These are phyloP conservation scores for Fomitopsis serialis DNA, from an alignment of 768 basidiomycete species.

Conservation along the genomic window DNA sequence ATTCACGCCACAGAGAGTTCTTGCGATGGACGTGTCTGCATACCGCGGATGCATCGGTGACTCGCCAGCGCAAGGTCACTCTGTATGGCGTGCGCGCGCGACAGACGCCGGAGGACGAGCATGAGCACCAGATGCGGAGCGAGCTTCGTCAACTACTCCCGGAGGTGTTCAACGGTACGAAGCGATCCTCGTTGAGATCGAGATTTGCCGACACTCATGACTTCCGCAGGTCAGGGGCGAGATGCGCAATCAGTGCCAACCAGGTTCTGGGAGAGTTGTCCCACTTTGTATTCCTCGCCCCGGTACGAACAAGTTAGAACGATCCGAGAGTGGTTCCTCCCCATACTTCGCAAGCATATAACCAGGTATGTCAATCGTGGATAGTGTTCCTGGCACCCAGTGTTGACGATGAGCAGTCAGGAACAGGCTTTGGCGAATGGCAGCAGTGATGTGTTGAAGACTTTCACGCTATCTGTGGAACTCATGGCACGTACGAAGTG, in stretches of 20 bases:
- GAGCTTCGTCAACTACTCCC: slow-evolving; percentile 63
- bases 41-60: slow-evolving; percentile 50
- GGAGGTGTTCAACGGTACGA: slow-evolving; percentile 59
- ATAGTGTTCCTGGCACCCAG: background rate
- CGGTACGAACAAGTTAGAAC: slow-evolving; percentile 73
- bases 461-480: slow-evolving; percentile 53
- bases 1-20: slow-evolving; percentile 65
- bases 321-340: slow-evolving; percentile 71
- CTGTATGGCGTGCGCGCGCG: slow-evolving; percentile 66
- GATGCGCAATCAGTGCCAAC: slow-evolving; percentile 8
- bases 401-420: background rate
- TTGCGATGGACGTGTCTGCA: slow-evolving; percentile 70
- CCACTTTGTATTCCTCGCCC: slow-evolving; percentile 44
- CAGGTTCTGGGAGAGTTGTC: slow-evolving; percentile 33
- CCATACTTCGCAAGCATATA: slow-evolving; percentile 52
- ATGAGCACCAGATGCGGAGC: slow-evolving; percentile 65
- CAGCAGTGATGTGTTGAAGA: slow-evolving; percentile 35
- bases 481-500: slow-evolving; percentile 58
- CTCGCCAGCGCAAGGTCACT: slow-evolving; percentile 63
- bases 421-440: slow-evolving; percentile 2
- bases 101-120: slow-evolving; percentile 64
- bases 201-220: background rate
- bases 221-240: slow-evolving; percentile 8
- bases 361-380: slow-evolving; percentile 32
- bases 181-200: background rate